Evolutionary conservation across 768 basidiomycete species (phyloP).

Genomic region (Sutorius australiensis): DNA sequence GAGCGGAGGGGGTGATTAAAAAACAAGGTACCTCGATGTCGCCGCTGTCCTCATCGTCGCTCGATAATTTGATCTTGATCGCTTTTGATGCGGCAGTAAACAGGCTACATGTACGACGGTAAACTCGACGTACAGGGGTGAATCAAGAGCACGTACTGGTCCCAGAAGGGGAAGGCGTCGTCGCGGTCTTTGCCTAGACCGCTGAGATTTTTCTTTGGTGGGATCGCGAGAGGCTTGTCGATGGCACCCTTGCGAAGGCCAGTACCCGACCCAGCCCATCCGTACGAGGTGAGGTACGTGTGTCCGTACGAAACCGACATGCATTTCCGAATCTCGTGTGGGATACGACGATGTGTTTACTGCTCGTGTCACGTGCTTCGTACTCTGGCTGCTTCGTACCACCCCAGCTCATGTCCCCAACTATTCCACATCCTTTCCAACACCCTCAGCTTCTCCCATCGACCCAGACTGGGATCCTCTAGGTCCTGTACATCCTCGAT

Average conservation of each 20-base stretch:
- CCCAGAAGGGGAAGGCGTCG: slow-evolving; percentile 97
- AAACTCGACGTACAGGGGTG: neutral
- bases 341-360: neutral
- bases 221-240: slow-evolving; percentile 67
- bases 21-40: slow-evolving; percentile 7
- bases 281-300: slow-evolving; percentile 71
- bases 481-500: slow-evolving; percentile 81
- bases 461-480: slow-evolving; percentile 66
- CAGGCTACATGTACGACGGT: slow-evolving; percentile 33
- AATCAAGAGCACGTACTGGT: slow-evolving; percentile 65
- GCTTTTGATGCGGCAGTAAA: slow-evolving; percentile 81
- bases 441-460: slow-evolving; percentile 71
- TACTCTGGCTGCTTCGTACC: slow-evolving; percentile 33
- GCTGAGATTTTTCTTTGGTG: slow-evolving; percentile 80
- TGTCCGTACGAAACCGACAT: slow-evolving; percentile 41
- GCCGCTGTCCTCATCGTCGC: slow-evolving; percentile 48
- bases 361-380: slow-evolving; percentile 8
- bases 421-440: slow-evolving; percentile 86
- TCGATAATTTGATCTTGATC: slow-evolving; percentile 66
- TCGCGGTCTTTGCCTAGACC: slow-evolving; percentile 92
- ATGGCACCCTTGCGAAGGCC: slow-evolving; percentile 85
- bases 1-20: neutral
- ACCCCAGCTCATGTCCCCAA: slow-evolving; percentile 72
- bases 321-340: neutral
- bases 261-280: slow-evolving; percentile 84